Percentiles rank a stretch among this genome's conserved stretches.
Conservation (phyloP, 768 basidiomycete species). For the Thelephora ganbajun region DNA sequence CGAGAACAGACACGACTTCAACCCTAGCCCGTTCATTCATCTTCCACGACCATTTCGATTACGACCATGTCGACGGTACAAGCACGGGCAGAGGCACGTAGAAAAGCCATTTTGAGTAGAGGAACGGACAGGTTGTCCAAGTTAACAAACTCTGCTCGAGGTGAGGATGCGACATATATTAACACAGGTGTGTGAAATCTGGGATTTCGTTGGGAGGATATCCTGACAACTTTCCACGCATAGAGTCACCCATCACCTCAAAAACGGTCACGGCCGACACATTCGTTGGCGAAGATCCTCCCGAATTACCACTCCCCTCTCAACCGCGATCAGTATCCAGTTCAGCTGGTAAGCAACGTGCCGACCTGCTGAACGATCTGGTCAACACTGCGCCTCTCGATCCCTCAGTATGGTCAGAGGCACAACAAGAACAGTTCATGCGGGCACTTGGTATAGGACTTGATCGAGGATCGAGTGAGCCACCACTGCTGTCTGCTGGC, state of each 20-base stretch:
- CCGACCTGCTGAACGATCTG: slow-evolving; percentile 4
- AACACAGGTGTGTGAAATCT: slow-evolving; percentile 30
- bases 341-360: slow-evolving; percentile 14
- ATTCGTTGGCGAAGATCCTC: slow-evolving; percentile 25
- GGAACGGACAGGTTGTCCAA: slow-evolving; percentile 66
- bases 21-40: no score
- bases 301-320: slow-evolving; percentile 16
- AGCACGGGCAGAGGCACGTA: slow-evolving; percentile 64
- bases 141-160: slow-evolving; percentile 63
- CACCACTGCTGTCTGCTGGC: slow-evolving; percentile 1
- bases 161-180: slow-evolving; percentile 44
- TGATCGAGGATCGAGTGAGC: slow-evolving; percentile 3
- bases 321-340: slow-evolving; percentile 14
- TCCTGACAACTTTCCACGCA: slow-evolving; percentile 3
- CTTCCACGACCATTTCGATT: no score
- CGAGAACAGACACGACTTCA: not conserved
- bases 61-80: slow-evolving; percentile 25
- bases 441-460: slow-evolving; percentile 30
- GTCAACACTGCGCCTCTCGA: slow-evolving; percentile 23
- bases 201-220: slow-evolving; percentile 1
- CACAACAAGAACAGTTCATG: slow-evolving; percentile 58
- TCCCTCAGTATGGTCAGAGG: slow-evolving; percentile 49
- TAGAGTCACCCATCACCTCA: slow-evolving; percentile 28
- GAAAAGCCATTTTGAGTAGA: slow-evolving; percentile 61
- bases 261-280: slow-evolving; percentile 16